These are phyloP conservation scores for sorghum (Sorghum bicolor) DNA, from an alignment of 176 grass and related monocot genomes.

Conservation along the genomic window DNA sequence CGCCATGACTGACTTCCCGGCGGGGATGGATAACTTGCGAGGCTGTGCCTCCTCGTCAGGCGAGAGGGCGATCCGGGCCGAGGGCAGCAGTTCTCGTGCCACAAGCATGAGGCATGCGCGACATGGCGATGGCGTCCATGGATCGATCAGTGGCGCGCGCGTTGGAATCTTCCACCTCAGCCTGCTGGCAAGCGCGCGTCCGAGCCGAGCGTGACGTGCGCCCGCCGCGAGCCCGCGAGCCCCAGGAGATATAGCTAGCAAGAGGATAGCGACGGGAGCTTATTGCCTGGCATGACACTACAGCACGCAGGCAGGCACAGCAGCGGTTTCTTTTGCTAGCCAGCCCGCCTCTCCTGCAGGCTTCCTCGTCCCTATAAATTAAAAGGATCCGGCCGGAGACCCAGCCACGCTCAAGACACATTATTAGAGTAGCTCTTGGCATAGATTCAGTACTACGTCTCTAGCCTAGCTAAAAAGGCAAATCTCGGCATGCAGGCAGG, in stretches of 20 bases:
- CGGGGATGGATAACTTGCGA: slow-evolving; percentile 25
- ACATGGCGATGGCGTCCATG: neutral
- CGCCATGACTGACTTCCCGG: slow-evolving; percentile 10
- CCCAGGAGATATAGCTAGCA: neutral
- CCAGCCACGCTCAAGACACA: neutral
- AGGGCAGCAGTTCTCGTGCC: slow-evolving; percentile 6
- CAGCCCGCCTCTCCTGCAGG: neutral
- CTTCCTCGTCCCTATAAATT: neutral
- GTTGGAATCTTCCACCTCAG: slow-evolving; percentile 43
- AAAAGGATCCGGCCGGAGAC: slow-evolving; percentile 14
- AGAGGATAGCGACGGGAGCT: neutral
- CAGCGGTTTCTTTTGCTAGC: neutral
- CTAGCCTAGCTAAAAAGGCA: neutral
- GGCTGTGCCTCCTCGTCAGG: slow-evolving; percentile 19
- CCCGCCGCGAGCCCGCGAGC: neutral
- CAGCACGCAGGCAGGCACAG: neutral
- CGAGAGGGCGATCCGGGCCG: neutral
- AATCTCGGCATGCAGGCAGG: neutral
- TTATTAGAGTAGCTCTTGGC: neutral
- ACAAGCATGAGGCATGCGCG: slow-evolving; percentile 18
- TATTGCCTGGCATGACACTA: neutral
- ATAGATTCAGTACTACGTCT: neutral
- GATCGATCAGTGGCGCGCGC: neutral
- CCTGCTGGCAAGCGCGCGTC: neutral
- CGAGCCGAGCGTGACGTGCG: neutral